Evolutionary conservation across 2,329 filamentous ascomycete species (phyloP).

Genomic region (Claviceps citrina): DNA sequence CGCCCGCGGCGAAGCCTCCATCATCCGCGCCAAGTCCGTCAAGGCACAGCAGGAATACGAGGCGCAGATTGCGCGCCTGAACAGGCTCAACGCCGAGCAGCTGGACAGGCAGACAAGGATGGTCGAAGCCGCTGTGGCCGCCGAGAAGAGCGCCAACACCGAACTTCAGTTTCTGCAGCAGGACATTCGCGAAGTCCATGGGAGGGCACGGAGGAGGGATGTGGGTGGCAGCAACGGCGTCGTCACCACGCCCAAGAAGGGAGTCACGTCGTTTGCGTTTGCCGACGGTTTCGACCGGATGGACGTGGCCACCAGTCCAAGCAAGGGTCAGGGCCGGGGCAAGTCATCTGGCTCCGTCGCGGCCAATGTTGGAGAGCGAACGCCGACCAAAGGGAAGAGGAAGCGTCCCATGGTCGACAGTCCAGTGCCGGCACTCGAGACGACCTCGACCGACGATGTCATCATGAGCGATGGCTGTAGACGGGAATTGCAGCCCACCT

Average conservation of each 20-base stretch:
- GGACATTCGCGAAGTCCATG: slow-evolving; percentile 48
- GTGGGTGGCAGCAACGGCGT: slow-evolving; percentile 12
- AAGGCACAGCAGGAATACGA: slow-evolving; percentile 47
- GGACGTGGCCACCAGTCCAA: slow-evolving; percentile 39
- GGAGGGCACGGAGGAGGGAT: slow-evolving; percentile 33
- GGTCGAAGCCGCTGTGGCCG: slow-evolving; percentile 47
- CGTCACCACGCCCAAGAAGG: slow-evolving; percentile 44
- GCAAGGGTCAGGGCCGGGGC: slow-evolving; percentile 29
- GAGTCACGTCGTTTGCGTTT: slow-evolving; percentile 38
- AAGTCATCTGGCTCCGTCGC: slow-evolving; percentile 28
- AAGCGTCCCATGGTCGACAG: slow-evolving; percentile 53
- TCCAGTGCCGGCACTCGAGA: slow-evolving; percentile 47
- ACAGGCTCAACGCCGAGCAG: slow-evolving; percentile 49
- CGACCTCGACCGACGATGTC: slow-evolving; percentile 28
- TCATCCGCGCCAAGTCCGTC: slow-evolving; percentile 56
- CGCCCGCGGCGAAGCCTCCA: slow-evolving; percentile 57
- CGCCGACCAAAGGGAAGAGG: slow-evolving; percentile 54
- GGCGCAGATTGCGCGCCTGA: slow-evolving; percentile 43
- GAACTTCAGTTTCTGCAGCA: slow-evolving; percentile 59
- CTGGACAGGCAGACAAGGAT: slow-evolving; percentile 46
- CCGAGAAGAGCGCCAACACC: slow-evolving; percentile 49
- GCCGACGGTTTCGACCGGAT: slow-evolving; percentile 66
- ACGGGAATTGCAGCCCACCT: slow-evolving; percentile 7
- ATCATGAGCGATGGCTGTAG: slow-evolving; percentile 18
- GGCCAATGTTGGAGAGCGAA: slow-evolving; percentile 32